Conservation (phyloP, 257 asterid species). For the Haberlea rhodopensis region DNA sequence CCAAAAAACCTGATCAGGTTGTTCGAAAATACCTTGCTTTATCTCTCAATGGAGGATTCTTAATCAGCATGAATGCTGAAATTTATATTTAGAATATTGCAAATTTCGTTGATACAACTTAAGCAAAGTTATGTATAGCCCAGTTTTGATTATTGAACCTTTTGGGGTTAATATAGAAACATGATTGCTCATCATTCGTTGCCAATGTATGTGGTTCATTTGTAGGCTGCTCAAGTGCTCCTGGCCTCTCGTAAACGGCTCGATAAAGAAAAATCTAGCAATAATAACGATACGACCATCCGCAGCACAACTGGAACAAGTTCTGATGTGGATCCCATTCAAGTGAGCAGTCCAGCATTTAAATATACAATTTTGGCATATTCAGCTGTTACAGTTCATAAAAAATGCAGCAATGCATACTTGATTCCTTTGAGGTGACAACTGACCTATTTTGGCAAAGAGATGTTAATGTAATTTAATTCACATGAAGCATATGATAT, state of each 20-base stretch:
- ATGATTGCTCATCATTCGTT: neutral
- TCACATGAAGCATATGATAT: neutral
- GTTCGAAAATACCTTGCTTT: conserved; percentile 17
- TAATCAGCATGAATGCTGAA: conserved; percentile 11
- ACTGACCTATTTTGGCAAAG: neutral
- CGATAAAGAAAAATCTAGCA: conserved; percentile 42
- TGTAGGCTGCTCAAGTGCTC: conserved; percentile 74
- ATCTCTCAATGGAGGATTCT: conserved; percentile 4
- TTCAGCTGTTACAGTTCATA: neutral
- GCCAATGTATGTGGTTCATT: conserved; percentile 18
- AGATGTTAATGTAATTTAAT: too few relatives aligned
- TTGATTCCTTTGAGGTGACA: neutral
- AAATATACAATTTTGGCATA: conserved; percentile 16
- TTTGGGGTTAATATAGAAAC: neutral
- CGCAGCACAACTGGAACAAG: conserved; percentile 32
- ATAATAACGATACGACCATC: conserved; percentile 28
- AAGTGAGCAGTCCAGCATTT: conserved; percentile 45
- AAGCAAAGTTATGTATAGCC: conserved; percentile 2
- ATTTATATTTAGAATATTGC: neutral
- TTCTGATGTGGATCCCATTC: conserved; percentile 64
- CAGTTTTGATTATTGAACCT: neutral
- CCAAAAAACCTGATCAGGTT: conserved; percentile 81
- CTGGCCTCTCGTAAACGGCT: conserved; percentile 62
- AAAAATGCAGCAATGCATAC: conserved; percentile 1
- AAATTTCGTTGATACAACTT: conserved; percentile 18